Evolutionary conservation across 2,329 filamentous ascomycete genomes (phyloP), one percentile per base, ranked within the genome.

Genomic region (Tothia fuscella): DNA sequence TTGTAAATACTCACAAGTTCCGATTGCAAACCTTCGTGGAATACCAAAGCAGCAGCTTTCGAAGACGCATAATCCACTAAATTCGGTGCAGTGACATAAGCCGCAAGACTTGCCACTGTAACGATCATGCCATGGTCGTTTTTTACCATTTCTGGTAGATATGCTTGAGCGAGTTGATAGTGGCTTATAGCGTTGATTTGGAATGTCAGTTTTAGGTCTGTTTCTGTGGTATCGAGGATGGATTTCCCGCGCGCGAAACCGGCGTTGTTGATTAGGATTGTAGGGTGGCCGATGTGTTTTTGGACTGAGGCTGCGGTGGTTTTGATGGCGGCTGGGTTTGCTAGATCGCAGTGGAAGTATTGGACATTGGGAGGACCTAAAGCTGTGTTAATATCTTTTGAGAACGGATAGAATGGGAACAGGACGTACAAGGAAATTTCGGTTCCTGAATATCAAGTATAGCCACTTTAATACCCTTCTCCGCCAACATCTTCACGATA

Each of bases 241-340:
- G 68, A 70, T 48, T 74, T 74, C 46, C 76, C 77, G 43, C 69
- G 69, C 13, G 67, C 72, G 21, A 80, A 69, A 46, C 79, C 80
- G 6, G 80, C 80, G 53, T 83, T 83, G 63, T 82, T 82, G 62
- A 83, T 78, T 3, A 86, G 64, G 46, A 86, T 64, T 0, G 79
- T 84, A 1, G 80, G 81, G 37, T 72, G 53, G 43, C 80, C 80
- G 43, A 82, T 63, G 10, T 69, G 56, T 22, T 58, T 55, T 40
- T 72, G 68, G 52, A 85, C 69, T 4, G 62, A 53, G 10, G 64
- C 52, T 1, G 75, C 77, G 5, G 69, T 67, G 2, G 61, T 55
- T 5, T 65, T 55, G 49, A 84, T 69, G 26, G 69, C 68, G 3
- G 61, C 55, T 5, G 66, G 62, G 0, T 71, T 77, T 37, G 76